Evolutionary conservation across 2,329 filamentous ascomycete species (phyloP).

Genomic region (Paecilomyces sp.): DNA sequence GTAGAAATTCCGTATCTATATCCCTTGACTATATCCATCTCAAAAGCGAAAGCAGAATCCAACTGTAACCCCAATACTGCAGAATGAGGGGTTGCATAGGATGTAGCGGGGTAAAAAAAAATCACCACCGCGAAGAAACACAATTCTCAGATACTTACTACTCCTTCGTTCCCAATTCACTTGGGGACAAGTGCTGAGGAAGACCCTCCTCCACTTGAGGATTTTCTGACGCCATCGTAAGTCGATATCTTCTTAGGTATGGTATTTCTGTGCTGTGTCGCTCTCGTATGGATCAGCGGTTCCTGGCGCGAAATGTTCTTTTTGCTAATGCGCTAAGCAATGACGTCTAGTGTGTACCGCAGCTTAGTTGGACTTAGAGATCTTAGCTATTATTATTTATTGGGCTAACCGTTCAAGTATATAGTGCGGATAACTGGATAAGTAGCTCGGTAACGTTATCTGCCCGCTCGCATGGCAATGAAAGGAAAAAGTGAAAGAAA

Average conservation of each 20-base stretch:
- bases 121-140: background rate
- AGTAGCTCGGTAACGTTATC: background rate
- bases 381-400: too few relatives aligned
- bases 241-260: background rate
- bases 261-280: background rate
- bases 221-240: background rate
- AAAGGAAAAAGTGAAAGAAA: background rate
- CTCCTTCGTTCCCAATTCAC: slow-evolving; percentile 77
- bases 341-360: background rate
- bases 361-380: background rate
- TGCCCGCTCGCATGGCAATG: background rate
- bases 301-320: background rate
- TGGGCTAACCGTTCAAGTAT: too few relatives aligned
- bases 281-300: background rate
- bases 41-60: background rate
- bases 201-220: slow-evolving; percentile 25
- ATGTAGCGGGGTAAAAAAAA: background rate
- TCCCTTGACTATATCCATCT: background rate
- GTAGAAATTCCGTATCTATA: too few relatives aligned
- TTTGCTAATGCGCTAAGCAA: background rate
- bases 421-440: too few relatives aligned
- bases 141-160: slow-evolving; percentile 55
- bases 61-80: background rate
- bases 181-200: slow-evolving; percentile 67
- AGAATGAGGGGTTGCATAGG: background rate